phyloP scores from a whole-genome alignment of 2,329 filamentous ascomycete genomes.

The Trichoderma hamatum region DNA sequence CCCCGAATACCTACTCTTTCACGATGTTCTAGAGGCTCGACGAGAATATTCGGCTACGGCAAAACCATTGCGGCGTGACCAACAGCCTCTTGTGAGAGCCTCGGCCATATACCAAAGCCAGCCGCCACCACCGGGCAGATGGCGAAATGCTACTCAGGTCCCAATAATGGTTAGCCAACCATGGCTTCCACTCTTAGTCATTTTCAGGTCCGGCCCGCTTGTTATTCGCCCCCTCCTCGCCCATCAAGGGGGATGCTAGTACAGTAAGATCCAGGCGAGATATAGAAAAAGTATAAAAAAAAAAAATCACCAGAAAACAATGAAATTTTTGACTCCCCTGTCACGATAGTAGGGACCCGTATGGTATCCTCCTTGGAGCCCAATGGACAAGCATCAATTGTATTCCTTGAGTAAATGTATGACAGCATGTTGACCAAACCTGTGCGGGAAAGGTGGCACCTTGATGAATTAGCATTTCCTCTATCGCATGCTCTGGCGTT shows the following conservation, averaged over 20 bases:
- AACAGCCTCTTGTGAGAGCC: slow-evolving; percentile 1
- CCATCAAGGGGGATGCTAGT: slow-evolving; percentile 6
- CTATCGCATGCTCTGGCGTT: background rate
- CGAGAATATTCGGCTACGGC: background rate
- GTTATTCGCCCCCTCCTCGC: slow-evolving; percentile 12
- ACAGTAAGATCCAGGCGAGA: slow-evolving; percentile 3
- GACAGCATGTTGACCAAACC: slow-evolving; percentile 6
- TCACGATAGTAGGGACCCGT: slow-evolving; percentile 8
- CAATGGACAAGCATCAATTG: background rate
- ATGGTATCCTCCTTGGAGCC: slow-evolving; percentile 7
- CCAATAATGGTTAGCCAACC: slow-evolving; percentile 13
- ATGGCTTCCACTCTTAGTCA: slow-evolving; percentile 11
- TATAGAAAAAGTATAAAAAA: background rate
- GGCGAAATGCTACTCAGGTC: slow-evolving; percentile 13
- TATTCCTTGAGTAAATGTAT: background rate
- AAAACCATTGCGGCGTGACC: background rate
- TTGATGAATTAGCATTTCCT: slow-evolving; percentile 4
- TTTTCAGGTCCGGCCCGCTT: slow-evolving; percentile 25
- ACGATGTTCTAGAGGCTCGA: slow-evolving; percentile 4
- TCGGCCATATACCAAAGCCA: slow-evolving; percentile 22
- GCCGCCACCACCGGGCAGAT: slow-evolving; percentile 23
- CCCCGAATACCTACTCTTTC: background rate
- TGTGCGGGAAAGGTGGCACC: background rate
- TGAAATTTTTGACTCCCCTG: background rate
- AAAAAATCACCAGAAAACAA: background rate